phyloP scores from a whole-genome alignment of 352 stramenopile genomes.

The Achlya hypogyna region DNA sequence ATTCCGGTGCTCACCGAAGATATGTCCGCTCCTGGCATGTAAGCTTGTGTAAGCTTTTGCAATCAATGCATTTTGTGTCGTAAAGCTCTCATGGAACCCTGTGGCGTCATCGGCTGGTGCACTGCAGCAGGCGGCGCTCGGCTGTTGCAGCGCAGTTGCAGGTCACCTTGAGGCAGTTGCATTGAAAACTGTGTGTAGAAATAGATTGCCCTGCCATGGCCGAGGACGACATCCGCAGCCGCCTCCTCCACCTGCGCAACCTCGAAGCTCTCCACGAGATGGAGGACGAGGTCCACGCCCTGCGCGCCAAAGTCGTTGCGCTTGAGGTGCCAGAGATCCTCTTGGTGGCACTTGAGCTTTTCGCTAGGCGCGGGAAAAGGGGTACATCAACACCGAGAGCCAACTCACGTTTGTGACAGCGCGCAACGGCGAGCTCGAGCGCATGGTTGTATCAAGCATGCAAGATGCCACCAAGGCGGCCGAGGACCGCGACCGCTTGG shows the following conservation, averaged over 20 bases:
- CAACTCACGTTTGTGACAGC: slow-evolving; percentile 12
- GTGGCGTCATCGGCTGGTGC: no score
- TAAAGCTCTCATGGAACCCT: no score
- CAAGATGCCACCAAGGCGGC: not conserved
- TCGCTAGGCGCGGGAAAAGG: slow-evolving; percentile 2
- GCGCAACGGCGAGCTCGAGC: slow-evolving; percentile 17
- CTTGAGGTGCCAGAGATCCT: not conserved
- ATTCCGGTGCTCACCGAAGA: no score
- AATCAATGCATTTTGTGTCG: no score
- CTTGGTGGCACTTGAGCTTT: not conserved
- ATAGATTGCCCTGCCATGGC: no score
- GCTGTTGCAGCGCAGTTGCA: no score
- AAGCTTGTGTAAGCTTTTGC: no score
- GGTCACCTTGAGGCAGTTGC: no score
- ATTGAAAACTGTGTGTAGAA: no score
- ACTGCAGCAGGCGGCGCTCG: no score
- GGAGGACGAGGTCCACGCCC: slow-evolving; percentile 2
- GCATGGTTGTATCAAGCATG: slow-evolving; percentile 6
- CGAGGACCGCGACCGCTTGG: not conserved
- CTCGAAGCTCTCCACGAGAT: slow-evolving; percentile 11
- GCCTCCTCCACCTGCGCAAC: slow-evolving; percentile 1
- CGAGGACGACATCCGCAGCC: not conserved
- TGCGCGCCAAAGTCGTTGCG: not conserved
- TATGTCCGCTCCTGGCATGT: no score
- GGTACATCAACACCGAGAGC: not conserved